Conservation (phyloP, 116 monocot species). For the Trichopus zeylanicus region DNA sequence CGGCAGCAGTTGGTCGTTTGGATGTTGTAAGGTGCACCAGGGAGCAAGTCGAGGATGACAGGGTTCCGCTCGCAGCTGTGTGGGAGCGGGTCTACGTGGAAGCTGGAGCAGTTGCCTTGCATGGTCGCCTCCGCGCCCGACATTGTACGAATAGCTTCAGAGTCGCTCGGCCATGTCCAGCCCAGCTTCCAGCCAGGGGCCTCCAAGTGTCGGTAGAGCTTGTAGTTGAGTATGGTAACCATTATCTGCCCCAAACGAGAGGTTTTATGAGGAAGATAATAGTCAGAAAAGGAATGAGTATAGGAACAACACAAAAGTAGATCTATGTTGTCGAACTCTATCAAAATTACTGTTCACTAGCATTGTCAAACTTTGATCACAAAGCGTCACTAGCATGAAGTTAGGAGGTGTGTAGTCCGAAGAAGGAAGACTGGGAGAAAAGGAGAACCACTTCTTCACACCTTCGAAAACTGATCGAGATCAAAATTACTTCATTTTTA, state of each 20-base stretch:
- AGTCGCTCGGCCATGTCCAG: constrained; percentile 54
- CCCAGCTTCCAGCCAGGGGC: constrained; percentile 62
- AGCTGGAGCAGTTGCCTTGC: constrained; percentile 68
- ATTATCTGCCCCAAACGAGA: constrained; percentile 22
- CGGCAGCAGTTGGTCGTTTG: constrained; percentile 66
- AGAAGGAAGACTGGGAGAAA: too few relatives aligned
- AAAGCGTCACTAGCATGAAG: too few relatives aligned
- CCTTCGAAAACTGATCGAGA: too few relatives aligned
- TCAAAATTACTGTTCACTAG: too few relatives aligned
- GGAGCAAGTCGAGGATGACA: constrained; percentile 51
- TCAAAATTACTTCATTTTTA: too few relatives aligned
- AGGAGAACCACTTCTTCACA: too few relatives aligned
- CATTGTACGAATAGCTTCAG: constrained; percentile 57
- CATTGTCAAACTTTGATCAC: too few relatives aligned
- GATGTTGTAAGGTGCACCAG: constrained; percentile 46
- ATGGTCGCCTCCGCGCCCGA: constrained; percentile 46
- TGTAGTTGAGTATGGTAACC: constrained; percentile 56
- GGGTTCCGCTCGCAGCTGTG: constrained; percentile 62
- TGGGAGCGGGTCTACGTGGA: constrained; percentile 20
- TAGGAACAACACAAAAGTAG: too few relatives aligned
- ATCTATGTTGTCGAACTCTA: too few relatives aligned
- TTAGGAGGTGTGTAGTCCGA: too few relatives aligned
- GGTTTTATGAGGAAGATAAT: background rate
- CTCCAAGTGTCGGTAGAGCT: constrained; percentile 62
- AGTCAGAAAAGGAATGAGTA: background rate